phyloP scores from a whole-genome alignment of 202 grass and related monocot species.

The Saccharum hybrid region DNA sequence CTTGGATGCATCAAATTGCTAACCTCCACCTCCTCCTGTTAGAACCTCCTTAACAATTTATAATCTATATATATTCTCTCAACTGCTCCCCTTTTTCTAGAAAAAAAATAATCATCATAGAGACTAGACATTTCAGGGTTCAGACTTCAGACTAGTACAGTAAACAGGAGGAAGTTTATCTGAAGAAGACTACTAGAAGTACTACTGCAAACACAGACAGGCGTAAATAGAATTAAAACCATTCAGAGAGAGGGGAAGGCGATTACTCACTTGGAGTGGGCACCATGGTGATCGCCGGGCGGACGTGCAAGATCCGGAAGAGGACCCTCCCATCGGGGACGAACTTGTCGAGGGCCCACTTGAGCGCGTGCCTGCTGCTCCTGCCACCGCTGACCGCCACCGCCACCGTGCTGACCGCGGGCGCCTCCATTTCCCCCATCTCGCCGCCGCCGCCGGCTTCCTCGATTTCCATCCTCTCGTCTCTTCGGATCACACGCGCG shows the following conservation, averaged over 20 bases:
- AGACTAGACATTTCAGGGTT: constrained; percentile 1
- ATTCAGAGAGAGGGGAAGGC: not conserved
- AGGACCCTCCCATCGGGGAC: constrained; percentile 57
- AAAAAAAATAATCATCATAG: not conserved
- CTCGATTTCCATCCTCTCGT: constrained; percentile 64
- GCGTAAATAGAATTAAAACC: not conserved
- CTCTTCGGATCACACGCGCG: not conserved
- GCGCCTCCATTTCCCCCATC: constrained; percentile 39
- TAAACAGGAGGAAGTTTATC: not conserved
- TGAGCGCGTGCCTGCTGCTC: constrained; percentile 66
- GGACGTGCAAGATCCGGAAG: constrained; percentile 78
- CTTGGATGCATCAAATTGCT: no score
- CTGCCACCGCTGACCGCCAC: constrained; percentile 66
- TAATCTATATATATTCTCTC: not conserved
- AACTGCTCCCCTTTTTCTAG: not conserved
- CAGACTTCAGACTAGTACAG: not conserved
- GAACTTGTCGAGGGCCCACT: constrained; percentile 96
- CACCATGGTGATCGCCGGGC: constrained; percentile 66
- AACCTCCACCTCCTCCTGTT: no score
- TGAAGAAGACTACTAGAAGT: not conserved
- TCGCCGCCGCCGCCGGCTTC: constrained; percentile 38
- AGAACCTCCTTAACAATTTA: not conserved
- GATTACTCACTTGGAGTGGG: constrained; percentile 78
- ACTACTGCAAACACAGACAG: not conserved
- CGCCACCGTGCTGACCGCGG: constrained; percentile 53